Conservation (phyloP, 805 yeast genomes). For the Ogataea minuta region DNA sequence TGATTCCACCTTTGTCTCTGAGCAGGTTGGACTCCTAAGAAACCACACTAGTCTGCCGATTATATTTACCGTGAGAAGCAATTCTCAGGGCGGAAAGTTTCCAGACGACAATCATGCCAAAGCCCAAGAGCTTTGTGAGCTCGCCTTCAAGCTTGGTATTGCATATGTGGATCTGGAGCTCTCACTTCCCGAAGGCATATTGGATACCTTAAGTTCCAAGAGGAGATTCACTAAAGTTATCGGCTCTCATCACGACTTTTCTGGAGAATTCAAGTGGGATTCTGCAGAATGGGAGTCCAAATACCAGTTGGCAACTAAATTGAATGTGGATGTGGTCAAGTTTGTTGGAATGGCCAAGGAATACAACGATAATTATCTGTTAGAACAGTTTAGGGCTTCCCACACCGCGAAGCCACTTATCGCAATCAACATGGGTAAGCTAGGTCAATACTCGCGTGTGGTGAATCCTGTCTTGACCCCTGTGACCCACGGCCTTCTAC, state of each 20-base stretch:
- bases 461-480: slow-evolving; percentile 79
- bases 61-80: slow-evolving; percentile 75
- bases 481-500: slow-evolving; percentile 68
- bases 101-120: slow-evolving; percentile 53
- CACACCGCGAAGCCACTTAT: slow-evolving; percentile 65
- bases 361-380: slow-evolving; percentile 63
- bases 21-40: slow-evolving; percentile 71
- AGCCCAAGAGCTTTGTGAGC: slow-evolving; percentile 49
- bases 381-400: slow-evolving; percentile 64
- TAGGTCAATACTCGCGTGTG: slow-evolving; percentile 78
- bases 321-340: slow-evolving; percentile 73
- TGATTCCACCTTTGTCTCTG: slow-evolving; percentile 57
- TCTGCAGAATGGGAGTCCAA: slow-evolving; percentile 71
- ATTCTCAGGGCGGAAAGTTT: slow-evolving; percentile 79
- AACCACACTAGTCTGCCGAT: slow-evolving; percentile 67
- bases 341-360: slow-evolving; percentile 74
- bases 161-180: slow-evolving; percentile 81
- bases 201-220: slow-evolving; percentile 48
- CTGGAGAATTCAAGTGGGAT: slow-evolving; percentile 62
- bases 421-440: slow-evolving; percentile 77
- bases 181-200: slow-evolving; percentile 56
- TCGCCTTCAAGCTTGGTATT: slow-evolving; percentile 76
- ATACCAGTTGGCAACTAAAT: slow-evolving; percentile 61
- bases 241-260: slow-evolving; percentile 79
- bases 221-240: slow-evolving; percentile 68